Conservation (phyloP, 2,329 filamentous ascomycete species). For the Sarocladium oryzae region DNA sequence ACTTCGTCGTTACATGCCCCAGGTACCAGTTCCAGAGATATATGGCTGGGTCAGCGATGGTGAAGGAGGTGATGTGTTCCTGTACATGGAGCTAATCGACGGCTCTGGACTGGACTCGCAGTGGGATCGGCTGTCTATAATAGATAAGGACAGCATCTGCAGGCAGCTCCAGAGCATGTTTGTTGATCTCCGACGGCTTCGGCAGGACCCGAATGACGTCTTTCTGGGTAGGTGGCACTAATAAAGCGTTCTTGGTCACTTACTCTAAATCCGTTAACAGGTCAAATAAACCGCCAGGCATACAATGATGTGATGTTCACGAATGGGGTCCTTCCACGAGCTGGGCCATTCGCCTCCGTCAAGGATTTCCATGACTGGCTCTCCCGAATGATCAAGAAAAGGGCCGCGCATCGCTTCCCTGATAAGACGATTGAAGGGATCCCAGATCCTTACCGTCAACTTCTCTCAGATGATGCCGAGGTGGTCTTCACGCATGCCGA, state of each 20-base stretch:
- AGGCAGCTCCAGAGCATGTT: constrained; percentile 2
- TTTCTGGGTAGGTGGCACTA: constrained; percentile 10
- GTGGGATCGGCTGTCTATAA: constrained; percentile 4
- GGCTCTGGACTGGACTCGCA: constrained; percentile 9
- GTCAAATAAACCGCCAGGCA: constrained; percentile 11
- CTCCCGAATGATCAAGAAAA: constrained; percentile 10
- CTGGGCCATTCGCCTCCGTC: constrained; percentile 11
- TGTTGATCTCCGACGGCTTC: not conserved
- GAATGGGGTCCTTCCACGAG: not conserved
- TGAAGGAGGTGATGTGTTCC: constrained; percentile 1
- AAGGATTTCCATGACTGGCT: constrained; percentile 13
- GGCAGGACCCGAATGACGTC: constrained; percentile 3
- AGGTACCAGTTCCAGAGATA: constrained; percentile 14
- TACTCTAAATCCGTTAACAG: constrained; percentile 1
- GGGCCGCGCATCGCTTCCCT: not conserved
- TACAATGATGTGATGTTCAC: constrained; percentile 11
- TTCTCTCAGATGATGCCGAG: not conserved
- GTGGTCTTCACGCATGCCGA: constrained; percentile 21
- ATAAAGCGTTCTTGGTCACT: not conserved
- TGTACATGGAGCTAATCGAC: constrained; percentile 11
- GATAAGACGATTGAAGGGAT: not conserved
- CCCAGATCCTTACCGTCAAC: constrained; percentile 5
- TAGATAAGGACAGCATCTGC: constrained; percentile 6
- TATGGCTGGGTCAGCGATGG: constrained; percentile 11
- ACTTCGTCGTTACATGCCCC: constrained; percentile 7